A percentile compares a stretch with the other conserved stretches of the same genome.
phyloP scores from a whole-genome alignment of 768 basidiomycete species.

The Auriculariales sp. region DNA sequence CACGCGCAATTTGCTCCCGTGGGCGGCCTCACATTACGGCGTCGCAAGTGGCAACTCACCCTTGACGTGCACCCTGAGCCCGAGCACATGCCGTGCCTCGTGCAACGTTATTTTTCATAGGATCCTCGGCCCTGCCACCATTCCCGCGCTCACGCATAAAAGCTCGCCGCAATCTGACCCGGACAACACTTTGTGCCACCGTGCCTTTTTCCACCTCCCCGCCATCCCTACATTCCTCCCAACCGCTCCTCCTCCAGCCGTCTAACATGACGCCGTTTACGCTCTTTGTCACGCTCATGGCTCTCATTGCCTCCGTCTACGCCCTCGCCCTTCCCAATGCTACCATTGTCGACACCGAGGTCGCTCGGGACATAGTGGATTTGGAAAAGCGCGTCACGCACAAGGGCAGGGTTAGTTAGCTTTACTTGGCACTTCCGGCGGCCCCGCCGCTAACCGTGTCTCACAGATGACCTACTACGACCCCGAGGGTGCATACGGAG shows the following conservation, averaged over 20 bases:
- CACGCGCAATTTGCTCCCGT: no score
- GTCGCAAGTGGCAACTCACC: no score
- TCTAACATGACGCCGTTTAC: not conserved
- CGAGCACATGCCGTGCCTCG: no score
- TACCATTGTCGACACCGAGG: conserved; percentile 14
- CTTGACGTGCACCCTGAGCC: no score
- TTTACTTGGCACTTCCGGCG: conserved; percentile 2
- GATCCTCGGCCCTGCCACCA: no score
- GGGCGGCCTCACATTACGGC: no score
- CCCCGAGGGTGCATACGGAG: conserved; percentile 34
- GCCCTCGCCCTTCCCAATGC: not conserved
- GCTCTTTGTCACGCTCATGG: not conserved
- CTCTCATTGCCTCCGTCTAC: not conserved
- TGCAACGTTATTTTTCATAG: no score
- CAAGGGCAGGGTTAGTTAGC: conserved; percentile 36
- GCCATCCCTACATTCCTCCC: no score
- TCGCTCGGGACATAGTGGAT: conserved; percentile 12
- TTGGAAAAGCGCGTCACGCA: conserved; percentile 40
- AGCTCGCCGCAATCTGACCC: no score
- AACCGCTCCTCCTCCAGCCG: not conserved
- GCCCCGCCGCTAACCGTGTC: not conserved
- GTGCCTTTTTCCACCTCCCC: no score
- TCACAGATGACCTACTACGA: conserved; percentile 52
- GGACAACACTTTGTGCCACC: no score
- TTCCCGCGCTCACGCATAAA: no score